These are phyloP conservation scores for Entomortierella chlamydospora DNA, from an alignment of 192 early-diverging fungal genomes.

Conservation along the genomic window DNA sequence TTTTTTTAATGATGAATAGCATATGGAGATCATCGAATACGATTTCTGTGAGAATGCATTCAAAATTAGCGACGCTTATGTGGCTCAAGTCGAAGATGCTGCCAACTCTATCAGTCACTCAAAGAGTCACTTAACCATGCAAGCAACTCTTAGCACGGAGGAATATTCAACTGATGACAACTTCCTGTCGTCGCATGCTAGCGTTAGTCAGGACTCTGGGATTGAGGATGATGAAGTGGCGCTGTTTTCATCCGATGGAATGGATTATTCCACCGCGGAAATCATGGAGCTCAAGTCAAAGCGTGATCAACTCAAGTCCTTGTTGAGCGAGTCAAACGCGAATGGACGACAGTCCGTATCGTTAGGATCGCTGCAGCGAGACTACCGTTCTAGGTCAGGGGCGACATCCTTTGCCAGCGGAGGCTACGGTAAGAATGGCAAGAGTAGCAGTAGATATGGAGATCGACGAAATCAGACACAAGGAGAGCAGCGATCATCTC, in stretches of 20 bases:
- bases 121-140: not conserved
- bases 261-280: constrained; percentile 27
- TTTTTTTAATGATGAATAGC: constrained; percentile 14
- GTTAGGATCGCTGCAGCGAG: constrained; percentile 22
- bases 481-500: constrained; percentile 3
- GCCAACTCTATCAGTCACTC: not conserved
- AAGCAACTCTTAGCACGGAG: constrained; percentile 4
- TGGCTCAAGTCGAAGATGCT: constrained; percentile 8
- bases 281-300: constrained; percentile 51
- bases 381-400: constrained; percentile 5
- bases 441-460: constrained; percentile 5
- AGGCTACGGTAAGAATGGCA: constrained; percentile 7
- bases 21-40: constrained; percentile 42
- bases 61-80: constrained; percentile 36
- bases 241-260: constrained; percentile 16
- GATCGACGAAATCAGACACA: constrained; percentile 4
- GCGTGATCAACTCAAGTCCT: constrained; percentile 39
- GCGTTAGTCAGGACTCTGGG: constrained; percentile 41
- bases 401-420: constrained; percentile 1
- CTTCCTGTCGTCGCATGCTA: constrained; percentile 35
- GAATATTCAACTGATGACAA: constrained; percentile 42
- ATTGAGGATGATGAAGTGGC: constrained; percentile 34
- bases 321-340: constrained; percentile 33
- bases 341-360: constrained; percentile 12
- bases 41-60: constrained; percentile 54